Percentiles rank a stretch among this genome's conserved stretches.
Conservation (phyloP, 179 eudicot genomes). For the Drosera spatulata region DNA sequence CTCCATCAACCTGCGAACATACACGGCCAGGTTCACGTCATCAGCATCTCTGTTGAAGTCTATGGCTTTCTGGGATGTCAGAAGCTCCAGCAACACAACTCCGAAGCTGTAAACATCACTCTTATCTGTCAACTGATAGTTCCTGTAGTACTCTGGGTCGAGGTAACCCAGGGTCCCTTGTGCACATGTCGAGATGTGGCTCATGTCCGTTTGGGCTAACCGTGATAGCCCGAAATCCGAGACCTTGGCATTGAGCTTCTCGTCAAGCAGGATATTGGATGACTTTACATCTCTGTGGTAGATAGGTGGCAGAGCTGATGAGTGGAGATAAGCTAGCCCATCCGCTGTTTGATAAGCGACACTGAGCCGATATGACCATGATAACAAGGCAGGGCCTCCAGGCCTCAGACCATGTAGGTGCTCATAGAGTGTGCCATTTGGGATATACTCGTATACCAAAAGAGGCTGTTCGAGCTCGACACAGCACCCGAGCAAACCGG, state of each 20-base stretch:
- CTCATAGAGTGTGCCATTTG: constrained; percentile 54
- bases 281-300: constrained; percentile 83
- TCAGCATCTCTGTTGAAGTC: constrained; percentile 54
- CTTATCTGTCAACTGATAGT: constrained; percentile 67
- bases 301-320: constrained; percentile 54
- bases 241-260: constrained; percentile 66
- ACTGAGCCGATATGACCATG: constrained; percentile 51
- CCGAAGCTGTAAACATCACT: constrained; percentile 16
- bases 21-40: constrained; percentile 72
- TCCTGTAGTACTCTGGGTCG: constrained; percentile 75
- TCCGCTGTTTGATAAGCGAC: constrained; percentile 64
- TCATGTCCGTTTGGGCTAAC: constrained; percentile 65
- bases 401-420: constrained; percentile 26
- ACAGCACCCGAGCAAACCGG: constrained; percentile 67
- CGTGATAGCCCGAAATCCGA: constrained; percentile 73
- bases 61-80: constrained; percentile 70
- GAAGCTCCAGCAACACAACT: constrained; percentile 60
- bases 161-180: constrained; percentile 80
- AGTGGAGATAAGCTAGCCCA: constrained; percentile 71
- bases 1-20: constrained; percentile 57
- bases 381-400: constrained; percentile 9
- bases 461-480: constrained; percentile 79
- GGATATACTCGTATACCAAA: constrained; percentile 61
- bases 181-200: constrained; percentile 79
- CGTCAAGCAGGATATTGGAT: constrained; percentile 62